Conservation (phyloP, 441 rosid genomes). For the Hura crepitans region DNA sequence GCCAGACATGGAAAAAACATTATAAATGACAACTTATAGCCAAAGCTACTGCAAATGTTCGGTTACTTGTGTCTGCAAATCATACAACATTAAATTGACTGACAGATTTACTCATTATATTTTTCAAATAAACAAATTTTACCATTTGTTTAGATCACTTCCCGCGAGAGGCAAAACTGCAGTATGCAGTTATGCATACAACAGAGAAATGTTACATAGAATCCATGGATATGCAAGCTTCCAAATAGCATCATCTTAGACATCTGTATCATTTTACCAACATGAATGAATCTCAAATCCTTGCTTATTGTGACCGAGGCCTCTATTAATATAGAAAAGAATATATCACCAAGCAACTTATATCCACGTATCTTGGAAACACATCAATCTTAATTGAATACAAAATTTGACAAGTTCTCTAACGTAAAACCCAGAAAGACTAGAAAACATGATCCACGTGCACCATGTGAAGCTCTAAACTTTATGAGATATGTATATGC, state of each 20-base stretch:
- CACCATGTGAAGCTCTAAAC: constrained; percentile 13
- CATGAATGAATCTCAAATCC: not conserved
- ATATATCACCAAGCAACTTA: too few relatives aligned
- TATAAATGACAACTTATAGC: not conserved
- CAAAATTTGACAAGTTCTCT: not conserved
- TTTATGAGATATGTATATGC: not conserved
- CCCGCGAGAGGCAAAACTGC: not conserved
- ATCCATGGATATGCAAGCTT: not conserved
- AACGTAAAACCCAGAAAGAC: not conserved
- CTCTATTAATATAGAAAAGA: too few relatives aligned
- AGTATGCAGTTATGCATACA: not conserved
- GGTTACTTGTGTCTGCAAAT: not conserved
- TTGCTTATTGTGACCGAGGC: not conserved
- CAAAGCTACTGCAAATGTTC: not conserved
- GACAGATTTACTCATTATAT: not conserved
- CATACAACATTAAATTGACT: not conserved
- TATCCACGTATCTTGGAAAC: not conserved
- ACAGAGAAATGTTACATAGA: not conserved
- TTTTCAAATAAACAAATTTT: not conserved
- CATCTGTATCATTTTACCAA: not conserved
- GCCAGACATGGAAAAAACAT: not conserved
- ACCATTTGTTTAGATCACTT: not conserved
- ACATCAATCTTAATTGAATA: not conserved
- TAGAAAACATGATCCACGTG: not conserved
- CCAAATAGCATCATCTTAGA: not conserved